Evolutionary conservation across 768 basidiomycete genomes (phyloP), one percentile per base, ranked within the genome.

Genomic region (Rhodotorula babjevae): DNA sequence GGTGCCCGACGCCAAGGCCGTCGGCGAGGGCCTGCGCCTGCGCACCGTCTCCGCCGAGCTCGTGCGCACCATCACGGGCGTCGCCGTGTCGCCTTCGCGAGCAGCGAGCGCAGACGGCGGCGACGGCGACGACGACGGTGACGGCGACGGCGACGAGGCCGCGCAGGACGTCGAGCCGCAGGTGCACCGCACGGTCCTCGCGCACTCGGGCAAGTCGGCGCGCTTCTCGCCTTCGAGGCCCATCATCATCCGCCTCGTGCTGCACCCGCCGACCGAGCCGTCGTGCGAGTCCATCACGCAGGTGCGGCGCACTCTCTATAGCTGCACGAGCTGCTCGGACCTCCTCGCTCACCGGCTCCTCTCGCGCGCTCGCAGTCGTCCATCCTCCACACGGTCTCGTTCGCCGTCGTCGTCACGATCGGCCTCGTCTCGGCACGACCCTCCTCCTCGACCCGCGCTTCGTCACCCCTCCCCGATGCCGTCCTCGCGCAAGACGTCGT

Each of bases 201-300:
- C 92, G 21, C 86, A 89, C 14, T 93, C 93, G 23, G 95, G 95
- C 59, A 93, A 93, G 56, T 89, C 92, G 29, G 93, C 92, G 80
- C 88, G 92, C 59, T 93, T 96, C 79, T 93, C 96, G 76, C 86
- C 88, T 0, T 84, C 86, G 58, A 86, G 85, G 23, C 85, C 89
- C 8, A 86, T 93, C 71, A 89, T 85, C 74, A 84, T 92, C 52
- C 87, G 92, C 8, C 90, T 97, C 71, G 83, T 94, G 42, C 83
- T 97, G 25, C 92, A 92, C 77, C 78, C 79, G 2, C 74, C 75
- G 21, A 46, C 61, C 29, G 75, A 75, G 25, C 42, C 73, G 25
- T 29, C 73, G 82, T 68, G 80, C 81, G 67, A 83, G 83, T 78
- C 81, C 86, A 59, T 83, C 82, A 6, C 82, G 80, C 71, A 76